Evolutionary conservation across 495 filamentous ascomycete genomes (phyloP).

Genomic region (Choiromyces venosus): DNA sequence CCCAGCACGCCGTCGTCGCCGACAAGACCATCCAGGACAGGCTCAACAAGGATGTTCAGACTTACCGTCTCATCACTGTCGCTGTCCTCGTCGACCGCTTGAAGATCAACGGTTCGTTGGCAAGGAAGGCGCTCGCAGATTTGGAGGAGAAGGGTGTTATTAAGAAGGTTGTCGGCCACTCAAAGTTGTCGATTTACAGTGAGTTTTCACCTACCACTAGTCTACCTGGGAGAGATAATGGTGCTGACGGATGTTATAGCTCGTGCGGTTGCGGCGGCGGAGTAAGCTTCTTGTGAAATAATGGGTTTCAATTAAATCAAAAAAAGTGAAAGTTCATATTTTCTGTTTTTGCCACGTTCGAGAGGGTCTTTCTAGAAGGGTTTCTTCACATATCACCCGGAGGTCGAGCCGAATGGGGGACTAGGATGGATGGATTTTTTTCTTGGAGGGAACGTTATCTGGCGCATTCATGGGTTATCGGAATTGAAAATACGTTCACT

Average conservation of each 20-base stretch:
- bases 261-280: slow-evolving; percentile 56
- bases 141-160: slow-evolving; percentile 97
- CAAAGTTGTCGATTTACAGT: slow-evolving; percentile 98
- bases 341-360: slow-evolving; percentile 10
- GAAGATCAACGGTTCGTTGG: slow-evolving; percentile 99
- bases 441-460: neutral
- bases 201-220: slow-evolving; percentile 45
- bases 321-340: slow-evolving; percentile 29
- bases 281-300: slow-evolving; percentile 46
- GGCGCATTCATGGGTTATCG: slow-evolving; percentile 1
- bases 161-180: slow-evolving; percentile 96
- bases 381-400: neutral
- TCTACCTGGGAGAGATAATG: slow-evolving; percentile 13
- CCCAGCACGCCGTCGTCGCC: slow-evolving; percentile 82
- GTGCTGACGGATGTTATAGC: slow-evolving; percentile 48
- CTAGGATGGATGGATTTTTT: neutral
- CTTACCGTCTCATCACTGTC: slow-evolving; percentile 98
- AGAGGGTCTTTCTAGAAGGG: neutral
- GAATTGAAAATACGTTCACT: neutral
- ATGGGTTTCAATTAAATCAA: slow-evolving; percentile 34
- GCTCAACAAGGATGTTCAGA: slow-evolving; percentile 65
- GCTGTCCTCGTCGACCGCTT: slow-evolving; percentile 96
- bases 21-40: slow-evolving; percentile 43
- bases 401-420: neutral
- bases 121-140: slow-evolving; percentile 80